These are phyloP conservation scores for Mycena rebaudengoi DNA, from an alignment of 768 basidiomycete species.

Conservation along the genomic window DNA sequence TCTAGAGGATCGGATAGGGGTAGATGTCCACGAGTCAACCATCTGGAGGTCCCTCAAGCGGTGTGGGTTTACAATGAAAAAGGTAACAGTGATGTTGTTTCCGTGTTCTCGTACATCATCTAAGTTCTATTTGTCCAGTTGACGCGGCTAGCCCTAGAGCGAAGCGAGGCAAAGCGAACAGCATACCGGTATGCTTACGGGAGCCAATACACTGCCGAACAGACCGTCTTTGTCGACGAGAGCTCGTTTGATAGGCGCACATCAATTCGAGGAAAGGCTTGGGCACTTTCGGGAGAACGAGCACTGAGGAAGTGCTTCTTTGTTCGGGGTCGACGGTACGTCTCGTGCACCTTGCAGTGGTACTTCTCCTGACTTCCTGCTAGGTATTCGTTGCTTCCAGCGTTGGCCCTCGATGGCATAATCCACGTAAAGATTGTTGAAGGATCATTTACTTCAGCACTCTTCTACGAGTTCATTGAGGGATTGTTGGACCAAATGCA, in stretches of 20 bases:
- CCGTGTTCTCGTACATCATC: neutral
- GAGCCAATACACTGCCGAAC: too few relatives aligned
- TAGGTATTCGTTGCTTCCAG: constrained; percentile 46
- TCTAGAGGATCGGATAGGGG: constrained; percentile 19
- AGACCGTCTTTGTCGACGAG: neutral
- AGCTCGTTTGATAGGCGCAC: neutral
- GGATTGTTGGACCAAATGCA: constrained; percentile 45
- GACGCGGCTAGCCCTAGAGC: too few relatives aligned
- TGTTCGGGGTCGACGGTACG: too few relatives aligned
- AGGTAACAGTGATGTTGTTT: constrained; percentile 9
- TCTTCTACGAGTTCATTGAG: constrained; percentile 43
- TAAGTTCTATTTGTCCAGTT: neutral
- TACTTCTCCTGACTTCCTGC: neutral
- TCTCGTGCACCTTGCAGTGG: too few relatives aligned
- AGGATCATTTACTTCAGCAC: constrained; percentile 34
- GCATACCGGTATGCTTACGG: too few relatives aligned
- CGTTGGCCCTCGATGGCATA: constrained; percentile 43
- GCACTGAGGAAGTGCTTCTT: too few relatives aligned
- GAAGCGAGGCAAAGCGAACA: too few relatives aligned
- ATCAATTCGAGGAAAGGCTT: too few relatives aligned
- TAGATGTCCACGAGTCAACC: constrained; percentile 21
- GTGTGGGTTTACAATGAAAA: constrained; percentile 26
- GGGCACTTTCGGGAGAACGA: too few relatives aligned
- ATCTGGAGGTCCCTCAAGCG: constrained; percentile 26
- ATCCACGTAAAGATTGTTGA: constrained; percentile 36